Percentiles rank a stretch among this genome's conserved stretches.
Evolutionary conservation across 257 asterid species (phyloP).

Genomic region (Lithospermum erythrorhizon): DNA sequence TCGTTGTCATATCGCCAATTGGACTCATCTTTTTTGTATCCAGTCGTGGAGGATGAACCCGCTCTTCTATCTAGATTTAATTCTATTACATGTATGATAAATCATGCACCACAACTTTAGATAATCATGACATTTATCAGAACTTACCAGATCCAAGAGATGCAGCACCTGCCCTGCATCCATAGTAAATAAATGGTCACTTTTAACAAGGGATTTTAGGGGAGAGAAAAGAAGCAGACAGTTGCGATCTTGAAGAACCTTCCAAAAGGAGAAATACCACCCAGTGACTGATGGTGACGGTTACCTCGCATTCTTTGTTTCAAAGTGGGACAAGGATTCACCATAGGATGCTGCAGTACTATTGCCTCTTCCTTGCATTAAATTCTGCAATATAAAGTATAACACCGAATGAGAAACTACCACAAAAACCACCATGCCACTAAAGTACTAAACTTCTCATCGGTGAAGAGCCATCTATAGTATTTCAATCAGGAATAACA

Average conservation of each 20-base stretch:
- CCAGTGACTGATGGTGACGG: constrained; percentile 84
- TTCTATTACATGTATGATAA: constrained; percentile 1
- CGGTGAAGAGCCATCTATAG: background rate
- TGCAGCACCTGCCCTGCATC: constrained; percentile 65
- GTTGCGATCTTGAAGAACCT: constrained; percentile 34
- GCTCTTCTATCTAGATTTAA: constrained; percentile 63
- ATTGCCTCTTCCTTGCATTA: constrained; percentile 78
- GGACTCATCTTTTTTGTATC: constrained; percentile 85
- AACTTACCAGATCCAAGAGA: constrained; percentile 74
- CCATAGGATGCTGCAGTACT: constrained; percentile 49
- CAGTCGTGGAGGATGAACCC: constrained; percentile 66
- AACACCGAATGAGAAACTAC: constrained; percentile 7
- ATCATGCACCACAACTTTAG: background rate
- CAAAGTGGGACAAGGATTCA: constrained; percentile 52
- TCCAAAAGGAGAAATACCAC: constrained; percentile 91
- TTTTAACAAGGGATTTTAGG: background rate
- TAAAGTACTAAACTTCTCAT: constrained; percentile 2
- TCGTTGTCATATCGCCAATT: constrained; percentile 76
- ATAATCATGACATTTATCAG: constrained; percentile 14
- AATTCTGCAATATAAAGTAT: constrained; percentile 42
- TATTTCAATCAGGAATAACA: too few species aligned
- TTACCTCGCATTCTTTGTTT: constrained; percentile 55
- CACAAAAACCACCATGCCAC: constrained; percentile 1
- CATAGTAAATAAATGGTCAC: constrained; percentile 18
- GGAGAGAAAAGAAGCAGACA: background rate